Base-by-base conservation (phyloP, 2,329 filamentous ascomycete genomes). In the Aspergillus neotritici region DNA sequence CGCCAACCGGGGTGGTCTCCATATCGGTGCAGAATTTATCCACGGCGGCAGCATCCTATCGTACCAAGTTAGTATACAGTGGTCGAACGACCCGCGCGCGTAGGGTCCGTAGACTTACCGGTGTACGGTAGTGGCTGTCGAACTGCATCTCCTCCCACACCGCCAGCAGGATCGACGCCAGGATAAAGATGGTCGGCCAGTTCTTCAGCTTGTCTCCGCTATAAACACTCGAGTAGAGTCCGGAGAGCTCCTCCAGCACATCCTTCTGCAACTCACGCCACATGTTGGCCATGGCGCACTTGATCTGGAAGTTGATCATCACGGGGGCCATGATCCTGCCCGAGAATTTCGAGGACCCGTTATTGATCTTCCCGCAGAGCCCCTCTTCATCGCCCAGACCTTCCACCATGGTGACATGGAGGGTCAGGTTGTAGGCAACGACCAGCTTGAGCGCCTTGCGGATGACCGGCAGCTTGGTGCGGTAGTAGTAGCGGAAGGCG, bases 261-360 rank as follows among this genome's bases (percentile, higher is more conserved):
- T 96, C 91, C 73, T 94, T 94, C 67, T 96, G 90, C 45, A 97
- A 76, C 68, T 95, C 90, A 53, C 91, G 89, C 91, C 91, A 97
- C 87, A 96, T 94, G 61, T 94, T 89, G 53, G 90, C 91, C 71
- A 97, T 83, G 42, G 90, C 90, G 60, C 87, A 93, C 79, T 97
- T 97, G 75, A 97, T 89, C 73, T 96, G 88, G 80, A 96, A 96
- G 76, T 96, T 97, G 79, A 97, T 94, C 90, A 97, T 94, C 63
- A 96, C 90, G 10, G 91, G 91, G 12, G 91, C 91, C 50, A 95
- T 83, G 30, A 85, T 90, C 74, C 91, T 91, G 61, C 90, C 90
- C 57, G 79, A 84, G 75, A 85, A 96, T 65, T 87, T 93, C 53
- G 88, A 94, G 41, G 84, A 80, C 58, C 87, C 81, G 59, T 93